Conservation (phyloP, 2,329 filamentous ascomycete genomes). For the Apiospora koreana region DNA sequence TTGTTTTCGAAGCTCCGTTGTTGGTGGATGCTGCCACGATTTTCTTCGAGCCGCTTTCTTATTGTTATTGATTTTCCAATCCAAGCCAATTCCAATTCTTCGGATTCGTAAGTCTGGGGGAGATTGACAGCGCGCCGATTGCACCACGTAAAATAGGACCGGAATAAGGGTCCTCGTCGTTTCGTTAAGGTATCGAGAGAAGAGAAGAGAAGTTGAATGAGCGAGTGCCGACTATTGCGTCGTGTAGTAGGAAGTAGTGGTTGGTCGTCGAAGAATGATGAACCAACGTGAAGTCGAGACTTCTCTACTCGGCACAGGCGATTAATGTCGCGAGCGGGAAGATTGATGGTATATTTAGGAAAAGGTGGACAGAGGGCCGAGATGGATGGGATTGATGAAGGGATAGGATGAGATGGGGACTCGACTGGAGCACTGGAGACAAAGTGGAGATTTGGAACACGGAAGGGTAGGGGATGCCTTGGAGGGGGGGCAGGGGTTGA, state of each 20-base stretch:
- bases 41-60: not conserved
- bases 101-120: not conserved
- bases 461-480: not conserved
- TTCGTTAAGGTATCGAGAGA: not conserved
- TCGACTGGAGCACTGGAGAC: slow-evolving; percentile 3
- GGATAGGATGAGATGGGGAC: slow-evolving; percentile 8
- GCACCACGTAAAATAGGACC: not conserved
- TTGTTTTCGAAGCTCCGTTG: not conserved
- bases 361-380: slow-evolving; percentile 8
- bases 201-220: not conserved
- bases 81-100: not conserved
- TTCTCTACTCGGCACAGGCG: slow-evolving; percentile 8
- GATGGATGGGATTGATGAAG: slow-evolving; percentile 10
- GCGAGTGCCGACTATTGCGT: slow-evolving; percentile 3
- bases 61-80: not conserved
- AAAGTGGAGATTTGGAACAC: slow-evolving; percentile 2
- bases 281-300: slow-evolving; percentile 2
- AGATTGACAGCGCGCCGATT: not conserved
- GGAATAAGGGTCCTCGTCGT: not conserved
- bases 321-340: slow-evolving; percentile 5
- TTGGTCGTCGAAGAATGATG: not conserved
- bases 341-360: slow-evolving; percentile 9
- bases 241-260: not conserved
- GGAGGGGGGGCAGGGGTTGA: not conserved
- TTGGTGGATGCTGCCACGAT: not conserved